These are phyloP conservation scores for Poteriospumella lacustris DNA, from an alignment of 108 stramenopile species.

Conservation along the genomic window DNA sequence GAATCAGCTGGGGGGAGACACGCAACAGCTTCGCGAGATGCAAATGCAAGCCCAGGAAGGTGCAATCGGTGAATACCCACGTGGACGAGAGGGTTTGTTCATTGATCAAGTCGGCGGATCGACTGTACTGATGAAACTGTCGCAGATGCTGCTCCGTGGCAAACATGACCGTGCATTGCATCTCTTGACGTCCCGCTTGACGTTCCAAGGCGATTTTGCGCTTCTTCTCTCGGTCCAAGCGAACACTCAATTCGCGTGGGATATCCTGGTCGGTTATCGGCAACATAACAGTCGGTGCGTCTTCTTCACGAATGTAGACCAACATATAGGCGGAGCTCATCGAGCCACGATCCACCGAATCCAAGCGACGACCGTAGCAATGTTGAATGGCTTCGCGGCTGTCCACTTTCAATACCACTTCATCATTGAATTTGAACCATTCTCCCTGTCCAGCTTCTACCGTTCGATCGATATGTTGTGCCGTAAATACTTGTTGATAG, in stretches of 20 bases:
- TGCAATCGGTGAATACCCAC: neutral
- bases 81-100: neutral
- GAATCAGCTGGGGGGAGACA: neutral
- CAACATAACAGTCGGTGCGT: constrained; percentile 38
- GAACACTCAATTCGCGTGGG: constrained; percentile 31
- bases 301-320: constrained; percentile 46
- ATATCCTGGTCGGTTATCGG: constrained; percentile 28
- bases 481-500: neutral
- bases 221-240: constrained; percentile 35
- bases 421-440: constrained; percentile 54
- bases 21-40: neutral
- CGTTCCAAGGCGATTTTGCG: neutral
- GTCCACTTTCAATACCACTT: constrained; percentile 34
- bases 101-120: neutral
- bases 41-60: neutral
- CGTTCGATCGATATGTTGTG: neutral
- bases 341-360: neutral
- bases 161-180: neutral
- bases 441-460: constrained; percentile 18
- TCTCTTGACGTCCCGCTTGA: neutral
- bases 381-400: constrained; percentile 35
- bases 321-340: constrained; percentile 47
- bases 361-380: neutral
- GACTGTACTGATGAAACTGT: neutral
- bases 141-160: neutral